Evolutionary conservation across 805 yeast species (phyloP), one percentile per base, ranked within the genome.

Genomic region (Vanderwaltozyma tropicalis): DNA sequence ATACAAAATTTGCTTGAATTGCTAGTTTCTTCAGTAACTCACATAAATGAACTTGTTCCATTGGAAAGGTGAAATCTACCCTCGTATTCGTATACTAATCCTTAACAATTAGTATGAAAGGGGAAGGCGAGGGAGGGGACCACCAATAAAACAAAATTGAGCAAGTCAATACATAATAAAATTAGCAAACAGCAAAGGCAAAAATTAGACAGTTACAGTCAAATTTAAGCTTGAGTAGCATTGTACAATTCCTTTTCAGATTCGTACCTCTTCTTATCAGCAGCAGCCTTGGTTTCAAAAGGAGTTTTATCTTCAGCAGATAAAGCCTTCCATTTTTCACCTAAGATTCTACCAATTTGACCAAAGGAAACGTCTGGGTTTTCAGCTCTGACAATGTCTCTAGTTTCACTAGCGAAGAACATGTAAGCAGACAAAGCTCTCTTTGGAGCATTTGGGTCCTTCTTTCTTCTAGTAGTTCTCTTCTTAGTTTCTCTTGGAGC

Each of bases 371-470:
- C 83, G 62, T 95, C 96, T 56, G 97, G 96, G 74, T 89, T 87
- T 64, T 88, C 97, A 45, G 89, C 79, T 64, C 95, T 79, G 50
- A 92, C 95, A 48, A 78, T 76, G 66, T 89, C 96, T 73, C 98
- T 87, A 75, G 84, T 83, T 59, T 87, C 96, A 62, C 85, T 87
- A 54, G 98, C 97, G 61, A 88, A 92, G 77, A 85, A 89, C 97
- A 92, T 88, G 80, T 89, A 92, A 34, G 97, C 96, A 43, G 96
- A 86, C 63, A 92, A 71, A 20, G 96, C 86, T 68, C 97, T 85
- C 85, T 92, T 92, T 64, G 98, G 98, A 49, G 98, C 98, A 66
- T 89, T 88, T 71, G 98, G 95, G 66, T 85, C 94, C 65, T 68
- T 68, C 68, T 67, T 68, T 63, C 65, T 68, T 62, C 69, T 67